phyloP scores from a whole-genome alignment of 2,329 filamentous ascomycete species.

The Pezicula radicicola region DNA sequence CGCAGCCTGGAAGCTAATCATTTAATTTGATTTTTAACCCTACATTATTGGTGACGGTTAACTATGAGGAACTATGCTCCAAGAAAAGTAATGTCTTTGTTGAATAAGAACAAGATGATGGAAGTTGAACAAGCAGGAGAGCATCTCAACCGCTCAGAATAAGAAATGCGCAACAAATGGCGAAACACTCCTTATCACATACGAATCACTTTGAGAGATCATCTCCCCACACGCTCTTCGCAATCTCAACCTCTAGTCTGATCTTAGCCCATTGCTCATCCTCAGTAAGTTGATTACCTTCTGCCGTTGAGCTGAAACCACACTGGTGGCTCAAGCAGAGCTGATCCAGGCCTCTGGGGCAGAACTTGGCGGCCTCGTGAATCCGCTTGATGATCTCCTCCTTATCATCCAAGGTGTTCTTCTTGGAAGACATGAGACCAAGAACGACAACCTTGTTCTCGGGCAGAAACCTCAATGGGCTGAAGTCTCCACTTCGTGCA shows the following conservation, averaged over 20 bases:
- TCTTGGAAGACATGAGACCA: slow-evolving; percentile 61
- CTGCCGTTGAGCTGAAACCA: slow-evolving; percentile 65
- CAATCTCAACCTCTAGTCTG: neutral
- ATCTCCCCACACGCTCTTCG: slow-evolving; percentile 1
- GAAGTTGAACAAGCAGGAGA: too few species aligned
- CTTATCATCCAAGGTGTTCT: slow-evolving; percentile 58
- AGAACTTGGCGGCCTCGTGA: slow-evolving; percentile 59
- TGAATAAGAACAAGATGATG: too few species aligned
- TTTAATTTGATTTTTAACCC: too few species aligned
- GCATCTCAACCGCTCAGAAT: too few species aligned
- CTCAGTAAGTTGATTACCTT: slow-evolving; percentile 46
- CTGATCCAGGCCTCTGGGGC: slow-evolving; percentile 67
- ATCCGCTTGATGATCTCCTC: slow-evolving; percentile 58
- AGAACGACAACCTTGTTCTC: slow-evolving; percentile 60
- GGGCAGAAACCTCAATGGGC: slow-evolving; percentile 58
- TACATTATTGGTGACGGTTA: too few species aligned
- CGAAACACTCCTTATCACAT: too few species aligned
- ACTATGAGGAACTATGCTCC: too few species aligned
- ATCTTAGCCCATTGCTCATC: slow-evolving; percentile 1
- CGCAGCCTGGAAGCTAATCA: too few species aligned
- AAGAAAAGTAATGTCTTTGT: too few species aligned
- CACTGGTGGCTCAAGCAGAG: slow-evolving; percentile 68
- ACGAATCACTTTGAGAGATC: neutral
- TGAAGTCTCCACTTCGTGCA: slow-evolving; percentile 59
- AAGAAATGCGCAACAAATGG: too few species aligned